Evolutionary conservation across 495 filamentous ascomycete species (phyloP).

Genomic region (Xylaria curta): DNA sequence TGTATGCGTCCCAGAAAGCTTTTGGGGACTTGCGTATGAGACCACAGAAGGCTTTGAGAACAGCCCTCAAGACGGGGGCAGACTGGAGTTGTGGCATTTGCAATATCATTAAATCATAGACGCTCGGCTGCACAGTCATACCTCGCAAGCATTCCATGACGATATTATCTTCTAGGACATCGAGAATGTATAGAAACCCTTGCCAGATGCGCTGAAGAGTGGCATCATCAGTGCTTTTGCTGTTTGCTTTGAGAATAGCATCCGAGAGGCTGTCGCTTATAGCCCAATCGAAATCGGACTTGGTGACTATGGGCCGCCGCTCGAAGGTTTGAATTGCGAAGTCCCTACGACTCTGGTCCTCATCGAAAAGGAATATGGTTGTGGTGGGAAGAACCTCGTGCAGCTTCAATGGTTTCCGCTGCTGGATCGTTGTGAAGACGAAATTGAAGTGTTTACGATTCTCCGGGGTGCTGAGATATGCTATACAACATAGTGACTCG

Average conservation of each 20-base stretch:
- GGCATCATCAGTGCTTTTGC: conserved; percentile 50
- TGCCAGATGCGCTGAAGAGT: conserved; percentile 72
- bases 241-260: conserved; percentile 52
- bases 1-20: conserved; percentile 87
- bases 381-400: conserved; percentile 77
- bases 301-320: conserved; percentile 62
- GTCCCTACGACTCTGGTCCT: conserved; percentile 59
- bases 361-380: conserved; percentile 78
- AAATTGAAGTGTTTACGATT: conserved; percentile 67
- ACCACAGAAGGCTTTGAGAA: conserved; percentile 68
- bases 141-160: conserved; percentile 78
- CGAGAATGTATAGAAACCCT: conserved; percentile 72
- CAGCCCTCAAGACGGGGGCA: conserved; percentile 60
- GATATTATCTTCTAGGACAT: conserved; percentile 71
- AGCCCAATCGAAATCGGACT: conserved; percentile 81
- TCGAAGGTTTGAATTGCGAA: conserved; percentile 77
- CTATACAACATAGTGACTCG: conserved; percentile 60
- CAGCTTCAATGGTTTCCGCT: conserved; percentile 71
- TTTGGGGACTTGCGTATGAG: conserved; percentile 75
- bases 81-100: conserved; percentile 68
- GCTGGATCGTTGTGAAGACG: conserved; percentile 78
- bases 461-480: conserved; percentile 49
- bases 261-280: conserved; percentile 68
- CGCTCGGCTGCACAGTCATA: conserved; percentile 71
- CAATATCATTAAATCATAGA: conserved; percentile 77